Evolutionary conservation across 2,329 filamentous ascomycete genomes (phyloP).

Genomic region (Fusarium luffae): DNA sequence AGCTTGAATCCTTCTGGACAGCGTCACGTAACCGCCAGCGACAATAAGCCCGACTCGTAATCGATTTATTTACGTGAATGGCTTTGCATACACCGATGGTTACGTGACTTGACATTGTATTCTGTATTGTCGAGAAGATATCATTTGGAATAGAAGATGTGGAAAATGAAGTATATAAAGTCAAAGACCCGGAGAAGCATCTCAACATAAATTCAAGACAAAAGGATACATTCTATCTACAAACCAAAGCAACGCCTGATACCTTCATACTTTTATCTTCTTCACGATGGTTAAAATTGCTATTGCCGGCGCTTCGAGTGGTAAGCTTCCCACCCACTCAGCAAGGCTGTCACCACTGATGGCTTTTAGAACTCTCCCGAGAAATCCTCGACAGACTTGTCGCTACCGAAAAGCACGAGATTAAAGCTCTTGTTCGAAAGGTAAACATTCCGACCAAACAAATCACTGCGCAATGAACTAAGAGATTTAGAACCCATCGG

Average conservation of each 20-base stretch:
- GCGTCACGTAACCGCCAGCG: constrained; percentile 20
- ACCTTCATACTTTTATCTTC: no score
- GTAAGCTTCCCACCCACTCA: neutral
- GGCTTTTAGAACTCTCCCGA: neutral
- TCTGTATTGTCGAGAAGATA: neutral
- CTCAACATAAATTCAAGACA: neutral
- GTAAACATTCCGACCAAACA: accelerated
- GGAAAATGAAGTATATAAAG: neutral
- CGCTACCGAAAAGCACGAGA: neutral
- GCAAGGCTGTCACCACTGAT: accelerated
- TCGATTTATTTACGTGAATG: neutral
- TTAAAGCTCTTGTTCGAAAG: neutral
- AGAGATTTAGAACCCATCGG: neutral
- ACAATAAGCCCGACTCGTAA: neutral
- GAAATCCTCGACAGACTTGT: constrained; percentile 13
- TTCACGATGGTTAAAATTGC: constrained; percentile 6
- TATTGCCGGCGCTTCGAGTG: constrained; percentile 5
- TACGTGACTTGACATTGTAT: neutral
- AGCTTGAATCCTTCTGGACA: neutral
- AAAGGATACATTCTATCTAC: neutral
- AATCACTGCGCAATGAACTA: accelerated
- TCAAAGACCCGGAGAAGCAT: neutral
- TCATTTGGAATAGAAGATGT: neutral
- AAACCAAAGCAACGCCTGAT: neutral
- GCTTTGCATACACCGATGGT: neutral